Evolutionary conservation across 192 early-diverging fungal genomes (phyloP).

Genomic region (Umbelopsis vinacea): DNA sequence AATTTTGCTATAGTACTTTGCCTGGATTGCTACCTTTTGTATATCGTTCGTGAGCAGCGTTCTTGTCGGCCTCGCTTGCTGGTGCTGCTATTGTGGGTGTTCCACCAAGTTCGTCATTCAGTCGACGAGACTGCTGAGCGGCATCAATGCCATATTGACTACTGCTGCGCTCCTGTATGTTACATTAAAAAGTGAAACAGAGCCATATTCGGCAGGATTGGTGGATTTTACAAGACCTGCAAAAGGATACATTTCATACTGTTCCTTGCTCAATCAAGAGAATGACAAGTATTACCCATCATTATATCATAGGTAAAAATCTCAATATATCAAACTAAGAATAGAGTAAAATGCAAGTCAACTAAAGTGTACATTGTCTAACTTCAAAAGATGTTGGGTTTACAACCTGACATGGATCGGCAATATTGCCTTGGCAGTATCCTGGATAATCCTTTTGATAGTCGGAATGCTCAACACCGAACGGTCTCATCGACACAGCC

Average conservation of each 20-base stretch:
- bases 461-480: neutral
- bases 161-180: neutral
- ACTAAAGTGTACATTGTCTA: too few species aligned
- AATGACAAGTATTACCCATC: slow-evolving; percentile 12
- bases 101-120: neutral
- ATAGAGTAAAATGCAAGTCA: too few species aligned
- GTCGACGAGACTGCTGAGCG: neutral
- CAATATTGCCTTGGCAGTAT: slow-evolving; percentile 2
- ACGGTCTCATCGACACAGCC: neutral
- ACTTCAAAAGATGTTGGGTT: slow-evolving; percentile 5
- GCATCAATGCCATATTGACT: neutral
- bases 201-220: neutral
- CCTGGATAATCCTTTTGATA: neutral
- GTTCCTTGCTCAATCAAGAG: neutral
- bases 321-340: neutral
- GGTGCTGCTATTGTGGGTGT: neutral
- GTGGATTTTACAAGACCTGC: neutral
- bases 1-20: neutral
- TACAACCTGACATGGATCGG: slow-evolving; percentile 7
- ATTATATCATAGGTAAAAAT: slow-evolving; percentile 6
- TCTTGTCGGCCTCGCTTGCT: neutral
- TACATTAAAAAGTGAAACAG: neutral
- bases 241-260: slow-evolving; percentile 15
- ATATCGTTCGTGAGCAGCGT: slow-evolving; percentile 2
- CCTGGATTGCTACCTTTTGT: neutral